Evolutionary conservation across 345 rosid genomes (phyloP).

Genomic region (Gossypium stocksii): DNA sequence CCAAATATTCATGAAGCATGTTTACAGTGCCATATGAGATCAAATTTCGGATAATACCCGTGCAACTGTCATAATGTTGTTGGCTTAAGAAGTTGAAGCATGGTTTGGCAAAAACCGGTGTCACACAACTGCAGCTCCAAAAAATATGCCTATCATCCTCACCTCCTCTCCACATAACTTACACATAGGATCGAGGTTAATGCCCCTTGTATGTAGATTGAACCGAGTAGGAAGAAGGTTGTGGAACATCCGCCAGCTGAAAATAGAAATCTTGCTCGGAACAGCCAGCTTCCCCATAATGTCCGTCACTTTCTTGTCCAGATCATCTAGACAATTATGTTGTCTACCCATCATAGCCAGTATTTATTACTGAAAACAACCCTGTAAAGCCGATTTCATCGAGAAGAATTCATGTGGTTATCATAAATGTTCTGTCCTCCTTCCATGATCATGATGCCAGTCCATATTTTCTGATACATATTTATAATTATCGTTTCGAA

Average conservation of each 20-base stretch:
- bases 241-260: neutral
- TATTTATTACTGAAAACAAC: neutral
- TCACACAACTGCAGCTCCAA: neutral
- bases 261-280: neutral
- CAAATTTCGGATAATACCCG: neutral
- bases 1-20: neutral
- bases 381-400: neutral
- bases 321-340: neutral
- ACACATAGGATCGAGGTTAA: neutral
- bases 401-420: neutral
- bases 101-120: neutral
- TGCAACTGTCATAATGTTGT: neutral
- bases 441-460: neutral
- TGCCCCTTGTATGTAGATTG: neutral
- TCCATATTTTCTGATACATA: neutral
- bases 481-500: neutral
- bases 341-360: neutral
- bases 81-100: neutral
- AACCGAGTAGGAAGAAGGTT: neutral
- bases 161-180: neutral
- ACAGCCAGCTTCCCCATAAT: neutral
- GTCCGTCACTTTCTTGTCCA: neutral
- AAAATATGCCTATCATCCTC: neutral
- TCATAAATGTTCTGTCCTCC: neutral
- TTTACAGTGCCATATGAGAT: neutral